Evolutionary conservation across 352 stramenopile species (phyloP).

Genomic region (Pythium scleroteichum): DNA sequence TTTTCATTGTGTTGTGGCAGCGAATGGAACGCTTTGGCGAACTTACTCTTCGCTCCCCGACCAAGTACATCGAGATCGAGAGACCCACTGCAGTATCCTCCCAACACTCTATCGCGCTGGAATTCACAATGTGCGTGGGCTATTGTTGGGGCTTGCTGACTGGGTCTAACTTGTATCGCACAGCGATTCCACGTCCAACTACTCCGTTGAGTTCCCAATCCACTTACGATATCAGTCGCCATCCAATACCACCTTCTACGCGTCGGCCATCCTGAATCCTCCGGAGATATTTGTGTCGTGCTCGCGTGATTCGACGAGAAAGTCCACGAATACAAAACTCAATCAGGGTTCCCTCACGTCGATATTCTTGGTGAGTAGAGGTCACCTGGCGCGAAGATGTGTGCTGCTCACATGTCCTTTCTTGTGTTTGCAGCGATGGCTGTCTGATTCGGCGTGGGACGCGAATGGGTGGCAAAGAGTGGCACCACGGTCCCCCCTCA

Average conservation of each 20-base stretch:
- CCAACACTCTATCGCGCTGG: constrained; percentile 29
- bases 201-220: constrained; percentile 28
- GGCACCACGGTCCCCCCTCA: constrained; percentile 1
- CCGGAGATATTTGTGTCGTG: constrained; percentile 27
- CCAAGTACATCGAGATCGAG: constrained; percentile 41
- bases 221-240: constrained; percentile 42
- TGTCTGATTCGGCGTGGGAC: neutral
- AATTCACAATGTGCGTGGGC: constrained; percentile 25
- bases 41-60: constrained; percentile 24
- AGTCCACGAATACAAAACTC: neutral
- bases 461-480: constrained; percentile 14
- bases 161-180: neutral
- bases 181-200: neutral
- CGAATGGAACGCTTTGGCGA: constrained; percentile 35
- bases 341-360: neutral
- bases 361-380: constrained; percentile 10
- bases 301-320: no score
- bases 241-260: constrained; percentile 27
- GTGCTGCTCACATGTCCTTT: neutral
- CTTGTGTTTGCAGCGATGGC: constrained; percentile 9
- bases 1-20: no score
- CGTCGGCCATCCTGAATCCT: constrained; percentile 21
- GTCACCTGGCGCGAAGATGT: neutral
- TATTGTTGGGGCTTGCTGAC: no score
- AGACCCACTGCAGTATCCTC: constrained; percentile 27